Percentiles rank a stretch among this genome's conserved stretches.
These are phyloP conservation scores for Dictyostelium firmibasis DNA, from an alignment of 78 protist species.

Conservation along the genomic window DNA sequence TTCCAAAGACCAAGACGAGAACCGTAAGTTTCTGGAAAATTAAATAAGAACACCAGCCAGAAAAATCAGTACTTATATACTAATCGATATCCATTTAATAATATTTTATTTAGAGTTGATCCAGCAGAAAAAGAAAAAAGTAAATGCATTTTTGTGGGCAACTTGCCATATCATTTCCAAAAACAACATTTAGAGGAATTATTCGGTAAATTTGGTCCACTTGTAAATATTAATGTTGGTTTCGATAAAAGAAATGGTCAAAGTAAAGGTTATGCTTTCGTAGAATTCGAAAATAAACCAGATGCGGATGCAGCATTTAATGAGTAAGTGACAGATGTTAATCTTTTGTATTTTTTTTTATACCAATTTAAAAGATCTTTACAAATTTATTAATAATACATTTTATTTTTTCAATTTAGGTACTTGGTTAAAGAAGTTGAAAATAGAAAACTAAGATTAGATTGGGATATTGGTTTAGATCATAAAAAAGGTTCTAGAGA, in stretches of 20 bases:
- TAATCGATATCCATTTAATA: too few species aligned
- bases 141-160: conserved; percentile 82
- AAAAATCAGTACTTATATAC: too few species aligned
- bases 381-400: background rate
- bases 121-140: conserved; percentile 61
- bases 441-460: conserved; percentile 76
- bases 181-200: conserved; percentile 30
- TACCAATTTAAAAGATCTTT: too few species aligned
- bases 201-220: conserved; percentile 70
- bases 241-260: conserved; percentile 74
- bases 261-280: conserved; percentile 79
- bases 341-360: background rate
- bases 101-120: background rate
- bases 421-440: conserved; percentile 57
- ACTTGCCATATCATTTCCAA: conserved; percentile 72
- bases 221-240: conserved; percentile 75
- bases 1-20: conserved; percentile 38
- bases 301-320: conserved; percentile 78
- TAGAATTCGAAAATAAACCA: conserved; percentile 65
- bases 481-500: background rate
- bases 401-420: background rate
- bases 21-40: background rate
- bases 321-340: background rate
- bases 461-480: conserved; percentile 83
- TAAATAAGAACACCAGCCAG: too few species aligned